Percentiles rank a stretch among this genome's conserved stretches.
phyloP scores from a whole-genome alignment of 495 filamentous ascomycete species.

The Aspergillus leporis region DNA sequence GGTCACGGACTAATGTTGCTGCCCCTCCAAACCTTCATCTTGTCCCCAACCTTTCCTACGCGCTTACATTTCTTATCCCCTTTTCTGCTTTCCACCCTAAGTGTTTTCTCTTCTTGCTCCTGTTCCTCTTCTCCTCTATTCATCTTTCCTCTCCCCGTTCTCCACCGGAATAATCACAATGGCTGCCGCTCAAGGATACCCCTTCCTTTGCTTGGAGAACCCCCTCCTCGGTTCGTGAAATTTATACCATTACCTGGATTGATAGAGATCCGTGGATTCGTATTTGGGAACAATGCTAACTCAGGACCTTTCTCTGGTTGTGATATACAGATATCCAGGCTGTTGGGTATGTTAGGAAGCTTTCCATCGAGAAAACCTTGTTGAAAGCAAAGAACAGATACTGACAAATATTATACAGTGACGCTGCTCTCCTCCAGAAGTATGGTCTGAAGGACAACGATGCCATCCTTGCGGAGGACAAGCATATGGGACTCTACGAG shows the following conservation, averaged over 20 bases:
- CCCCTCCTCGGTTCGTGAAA: slow-evolving; percentile 79
- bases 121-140: slow-evolving; percentile 5
- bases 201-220: slow-evolving; percentile 91
- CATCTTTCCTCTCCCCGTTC: slow-evolving; percentile 2
- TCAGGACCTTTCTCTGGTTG: slow-evolving; percentile 16
- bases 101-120: slow-evolving; percentile 11
- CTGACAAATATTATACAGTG: slow-evolving; percentile 28
- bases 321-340: slow-evolving; percentile 80
- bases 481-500: slow-evolving; percentile 87
- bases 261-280: background rate
- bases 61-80: slow-evolving; percentile 11
- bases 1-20: slow-evolving; percentile 21
- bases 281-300: background rate
- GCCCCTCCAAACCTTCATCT: slow-evolving; percentile 29
- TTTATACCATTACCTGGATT: background rate
- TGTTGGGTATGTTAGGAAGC: slow-evolving; percentile 56
- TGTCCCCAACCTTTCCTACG: slow-evolving; percentile 20
- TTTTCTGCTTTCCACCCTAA: no score
- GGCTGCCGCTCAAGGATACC: slow-evolving; percentile 72
- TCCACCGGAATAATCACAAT: slow-evolving; percentile 40
- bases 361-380: background rate
- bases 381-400: background rate
- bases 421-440: slow-evolving; percentile 80
- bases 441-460: slow-evolving; percentile 94
- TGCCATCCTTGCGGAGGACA: slow-evolving; percentile 91